Evolutionary conservation across 345 rosid species (phyloP).

Genomic region (Citrus glauca): DNA sequence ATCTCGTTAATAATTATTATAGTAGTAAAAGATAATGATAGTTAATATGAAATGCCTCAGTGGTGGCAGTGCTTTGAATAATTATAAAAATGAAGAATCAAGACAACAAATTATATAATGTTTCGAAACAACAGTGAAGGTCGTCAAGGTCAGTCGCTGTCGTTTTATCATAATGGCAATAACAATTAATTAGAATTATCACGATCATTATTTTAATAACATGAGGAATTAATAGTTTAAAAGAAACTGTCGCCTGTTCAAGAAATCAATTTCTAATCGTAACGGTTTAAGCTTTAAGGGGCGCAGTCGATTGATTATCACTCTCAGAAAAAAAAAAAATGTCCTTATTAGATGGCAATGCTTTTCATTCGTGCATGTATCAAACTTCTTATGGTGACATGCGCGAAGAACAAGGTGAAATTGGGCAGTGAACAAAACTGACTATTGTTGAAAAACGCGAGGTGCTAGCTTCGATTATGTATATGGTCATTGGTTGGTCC

Average conservation of each 20-base stretch:
- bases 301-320: not conserved
- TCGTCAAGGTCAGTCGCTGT: not conserved
- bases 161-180: not conserved
- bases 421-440: not conserved
- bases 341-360: not conserved
- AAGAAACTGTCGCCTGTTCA: not conserved
- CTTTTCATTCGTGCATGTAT: not conserved
- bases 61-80: not conserved
- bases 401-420: not conserved
- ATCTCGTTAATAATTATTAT: not conserved
- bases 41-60: not conserved
- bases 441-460: not conserved
- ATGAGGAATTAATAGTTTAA: not conserved
- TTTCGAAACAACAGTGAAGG: not conserved
- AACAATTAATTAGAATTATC: not conserved
- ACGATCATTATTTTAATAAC: not conserved
- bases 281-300: not conserved
- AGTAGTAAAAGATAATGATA: not conserved
- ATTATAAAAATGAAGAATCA: not conserved
- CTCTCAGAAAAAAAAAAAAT: not conserved
- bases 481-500: no score
- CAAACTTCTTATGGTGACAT: not conserved
- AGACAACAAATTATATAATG: not conserved
- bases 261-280: not conserved
- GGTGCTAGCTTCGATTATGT: not conserved